Base-by-base conservation (phyloP, 1,284 basidiomycete genomes). In the Puccinia horiana region DNA sequence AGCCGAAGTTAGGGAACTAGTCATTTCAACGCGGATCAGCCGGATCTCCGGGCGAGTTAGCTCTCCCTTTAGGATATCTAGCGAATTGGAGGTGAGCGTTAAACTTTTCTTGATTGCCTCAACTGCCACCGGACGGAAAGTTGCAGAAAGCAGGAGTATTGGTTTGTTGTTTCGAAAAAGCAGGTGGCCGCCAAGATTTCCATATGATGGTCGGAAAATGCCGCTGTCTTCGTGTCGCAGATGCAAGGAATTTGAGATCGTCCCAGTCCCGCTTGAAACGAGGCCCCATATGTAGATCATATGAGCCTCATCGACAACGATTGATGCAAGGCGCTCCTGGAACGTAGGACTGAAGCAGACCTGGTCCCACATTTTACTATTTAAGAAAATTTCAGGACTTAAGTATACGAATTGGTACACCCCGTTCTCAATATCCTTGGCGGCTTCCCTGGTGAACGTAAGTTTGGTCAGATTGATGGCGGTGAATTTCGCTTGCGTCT, bases 381-480 rank as follows among this genome's bases (percentile, higher is more conserved):
- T 67, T 14, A 67, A 40, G 63, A 67, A 63, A 29, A 63, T n/a
- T n/a, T 63, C 35, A 14, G 61, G 61, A 63, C 61, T 63, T 11
- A 63, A n/a, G 35, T 63, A 63, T 6, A 63, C 61, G 20, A 63
- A 63, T 29, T 20, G 26, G 11, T 63, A 63, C 4, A 4, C 4
- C 20, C 49, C 37, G 32, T 69, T 69, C 26, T 32, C 23, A 18
- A 69, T 23, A 69, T n/a, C 65, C 12, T 23, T 23, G 1, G 44
- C 65, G 2, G 23, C 65, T 20, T 69, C 6, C n/a, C n/a, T 29
- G 61, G 26, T 63, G 35, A 63, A 63, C 14, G 29, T 63, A 5
- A 63, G 26, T 29, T 63, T 63, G 4, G 63, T 67, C 4, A 67
- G 35, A n/a, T 67, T 67, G 32, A 67, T 67, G 5, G 32, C 63